Base-by-base conservation (phyloP, 495 filamentous ascomycete genomes). In the Talaromyces nanjingensis region DNA sequence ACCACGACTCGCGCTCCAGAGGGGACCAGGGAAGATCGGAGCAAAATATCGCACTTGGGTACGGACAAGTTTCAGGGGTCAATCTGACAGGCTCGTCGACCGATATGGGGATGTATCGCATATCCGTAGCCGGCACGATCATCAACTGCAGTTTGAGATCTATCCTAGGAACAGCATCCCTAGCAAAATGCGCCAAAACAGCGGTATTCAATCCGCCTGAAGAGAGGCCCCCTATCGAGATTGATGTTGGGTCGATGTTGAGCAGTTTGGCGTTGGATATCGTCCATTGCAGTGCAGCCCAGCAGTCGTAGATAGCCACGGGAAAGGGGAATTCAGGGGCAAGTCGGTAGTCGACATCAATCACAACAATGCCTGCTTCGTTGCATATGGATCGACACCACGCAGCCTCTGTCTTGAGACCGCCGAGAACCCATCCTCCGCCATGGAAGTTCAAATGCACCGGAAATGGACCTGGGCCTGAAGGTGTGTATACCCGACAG, bases 181-280 rank as follows among this genome's bases (percentile, higher is more conserved):
- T 73, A 0, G 80, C 79, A 58, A 81, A 73, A 64, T 81, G 80
- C 8, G 77, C 73, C 54, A 81, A 60, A 0, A 81, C 72, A 20
- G 78, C 60, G 20, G 71, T 68, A 59, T 79, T 80, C 59, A 74
- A 69, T 0, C 70, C 77, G 7, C 80, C 80, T 0, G 80, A 77
- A 0, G 80, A 82, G 6, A 82, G 69, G 2, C 80, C 80, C 20
- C 80, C 80, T 24, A 81, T 71, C 3, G 80, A 81, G 18, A 81
- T 61, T 2, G 74, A 77, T 20, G 76, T 73, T 18, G 85, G 83
- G 63, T 91, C 83, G 55, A 82, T 72, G 14, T 68, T 68, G 24
- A 83, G 66, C 53, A 67, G 59, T 0, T 65, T 66, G 11, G 76
- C 74, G 39, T 76, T 69, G 7, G 66, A 65, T 49, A 76, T 74